phyloP scores from a whole-genome alignment of 1,139 yeast species.

The Scheffersomyces segobiensis region DNA sequence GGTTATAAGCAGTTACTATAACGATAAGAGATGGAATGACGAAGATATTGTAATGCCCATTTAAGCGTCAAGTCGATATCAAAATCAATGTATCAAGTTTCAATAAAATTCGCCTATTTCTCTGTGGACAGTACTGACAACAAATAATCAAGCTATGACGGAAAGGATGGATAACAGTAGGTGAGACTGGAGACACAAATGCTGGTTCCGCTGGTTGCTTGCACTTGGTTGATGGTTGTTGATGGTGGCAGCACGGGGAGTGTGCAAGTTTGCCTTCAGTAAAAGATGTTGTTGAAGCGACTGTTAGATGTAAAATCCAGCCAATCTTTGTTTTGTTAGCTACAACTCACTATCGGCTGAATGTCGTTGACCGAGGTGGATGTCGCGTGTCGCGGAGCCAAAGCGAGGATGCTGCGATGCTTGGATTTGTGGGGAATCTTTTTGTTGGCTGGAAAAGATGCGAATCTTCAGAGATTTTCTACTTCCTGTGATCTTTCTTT shows the following conservation, averaged over 20 bases:
- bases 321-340: slow-evolving; percentile 5
- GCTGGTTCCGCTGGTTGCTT: background rate
- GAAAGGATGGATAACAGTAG: background rate
- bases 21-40: background rate
- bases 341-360: background rate
- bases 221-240: no score
- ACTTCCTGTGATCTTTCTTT: background rate
- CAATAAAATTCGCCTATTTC: background rate
- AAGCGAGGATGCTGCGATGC: background rate
- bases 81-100: background rate
- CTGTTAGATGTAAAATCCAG: background rate
- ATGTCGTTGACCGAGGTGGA: background rate
- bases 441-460: background rate
- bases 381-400: background rate
- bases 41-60: background rate
- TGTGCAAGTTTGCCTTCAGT: background rate
- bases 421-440: background rate
- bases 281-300: background rate
- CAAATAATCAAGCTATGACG: background rate
- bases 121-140: background rate
- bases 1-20: background rate
- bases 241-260: background rate
- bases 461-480: background rate
- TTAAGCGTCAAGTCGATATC: background rate
- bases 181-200: background rate